These are phyloP conservation scores for Geotrichum siamense DNA, from an alignment of 1,139 yeast species.

Conservation along the genomic window DNA sequence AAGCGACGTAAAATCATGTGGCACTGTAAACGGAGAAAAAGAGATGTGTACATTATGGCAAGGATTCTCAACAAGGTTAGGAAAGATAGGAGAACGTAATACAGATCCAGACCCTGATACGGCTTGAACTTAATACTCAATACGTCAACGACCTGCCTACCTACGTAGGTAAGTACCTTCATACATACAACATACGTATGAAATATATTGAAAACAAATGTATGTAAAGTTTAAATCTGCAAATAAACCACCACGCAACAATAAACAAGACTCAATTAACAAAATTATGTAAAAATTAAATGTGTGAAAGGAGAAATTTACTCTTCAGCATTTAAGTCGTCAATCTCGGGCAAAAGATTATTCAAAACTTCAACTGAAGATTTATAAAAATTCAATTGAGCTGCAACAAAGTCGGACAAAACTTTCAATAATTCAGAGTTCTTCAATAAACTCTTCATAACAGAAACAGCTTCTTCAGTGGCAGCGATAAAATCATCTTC, in stretches of 20 bases:
- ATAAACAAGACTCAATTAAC: background rate
- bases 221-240: background rate
- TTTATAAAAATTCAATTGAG: constrained; percentile 80
- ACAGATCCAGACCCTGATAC: too few relatives aligned
- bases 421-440: constrained; percentile 67
- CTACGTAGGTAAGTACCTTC: too few relatives aligned
- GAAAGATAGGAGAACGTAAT: too few relatives aligned
- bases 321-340: constrained; percentile 51
- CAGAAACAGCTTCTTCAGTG: constrained; percentile 79
- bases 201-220: too few relatives aligned
- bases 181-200: too few relatives aligned
- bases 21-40: too few relatives aligned
- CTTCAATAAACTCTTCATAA: constrained; percentile 76
- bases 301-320: constrained; percentile 25
- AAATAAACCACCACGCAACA: background rate
- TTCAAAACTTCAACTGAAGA: constrained; percentile 65
- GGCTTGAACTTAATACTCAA: too few relatives aligned
- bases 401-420: constrained; percentile 61
- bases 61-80: too few relatives aligned
- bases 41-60: too few relatives aligned
- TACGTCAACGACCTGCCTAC: too few relatives aligned
- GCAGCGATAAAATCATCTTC: constrained; percentile 90
- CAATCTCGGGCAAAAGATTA: constrained; percentile 58
- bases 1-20: too few relatives aligned
- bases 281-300: too few relatives aligned